Conservation (phyloP, 306 rosid species). For the Prosopis cineraria region DNA sequence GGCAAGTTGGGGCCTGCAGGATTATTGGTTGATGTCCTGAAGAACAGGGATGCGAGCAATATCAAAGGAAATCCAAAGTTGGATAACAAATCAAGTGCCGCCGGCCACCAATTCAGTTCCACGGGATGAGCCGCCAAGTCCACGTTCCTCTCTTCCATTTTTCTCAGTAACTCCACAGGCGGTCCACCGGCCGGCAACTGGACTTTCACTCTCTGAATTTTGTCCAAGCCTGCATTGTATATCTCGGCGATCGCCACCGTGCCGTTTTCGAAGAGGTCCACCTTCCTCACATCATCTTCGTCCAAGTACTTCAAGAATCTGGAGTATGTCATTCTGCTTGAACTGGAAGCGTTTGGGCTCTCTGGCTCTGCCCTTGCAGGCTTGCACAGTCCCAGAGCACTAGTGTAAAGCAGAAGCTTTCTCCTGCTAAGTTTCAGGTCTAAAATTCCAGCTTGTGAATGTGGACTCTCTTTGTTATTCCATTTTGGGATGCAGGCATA, state of each 20-base stretch:
- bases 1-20: conserved; percentile 77
- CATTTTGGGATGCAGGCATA: conserved; percentile 29
- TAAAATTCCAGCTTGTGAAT: conserved; percentile 23
- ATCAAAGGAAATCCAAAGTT: conserved; percentile 73
- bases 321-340: conserved; percentile 67
- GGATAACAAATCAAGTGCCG: conserved; percentile 52
- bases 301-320: conserved; percentile 74
- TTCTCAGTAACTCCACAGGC: conserved; percentile 59
- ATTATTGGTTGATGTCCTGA: conserved; percentile 51
- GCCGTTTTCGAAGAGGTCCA: conserved; percentile 73
- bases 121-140: conserved; percentile 72
- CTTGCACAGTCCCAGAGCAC: conserved; percentile 43
- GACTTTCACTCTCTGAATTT: conserved; percentile 67
- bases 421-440: conserved; percentile 48
- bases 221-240: conserved; percentile 55
- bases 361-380: conserved; percentile 64
- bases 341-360: conserved; percentile 56
- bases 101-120: conserved; percentile 50
- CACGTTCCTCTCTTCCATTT: conserved; percentile 59
- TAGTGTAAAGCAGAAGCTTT: conserved; percentile 37
- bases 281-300: conserved; percentile 64
- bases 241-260: conserved; percentile 75
- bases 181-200: conserved; percentile 80
- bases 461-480: conserved; percentile 42
- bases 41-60: conserved; percentile 52